These are phyloP conservation scores for Exophiala bonariae DNA, from an alignment of 2,329 filamentous ascomycete genomes.

Conservation along the genomic window DNA sequence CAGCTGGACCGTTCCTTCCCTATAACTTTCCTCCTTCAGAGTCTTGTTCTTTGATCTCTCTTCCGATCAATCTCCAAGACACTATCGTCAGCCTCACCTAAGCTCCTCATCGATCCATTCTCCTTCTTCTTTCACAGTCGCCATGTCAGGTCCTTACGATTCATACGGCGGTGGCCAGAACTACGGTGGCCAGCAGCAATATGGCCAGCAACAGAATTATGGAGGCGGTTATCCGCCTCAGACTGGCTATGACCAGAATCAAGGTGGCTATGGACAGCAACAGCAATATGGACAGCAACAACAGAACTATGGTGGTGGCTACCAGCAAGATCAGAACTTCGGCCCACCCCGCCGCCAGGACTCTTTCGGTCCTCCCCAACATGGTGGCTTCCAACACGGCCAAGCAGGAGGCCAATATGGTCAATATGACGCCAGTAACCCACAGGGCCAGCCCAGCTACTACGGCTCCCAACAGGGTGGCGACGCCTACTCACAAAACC, in stretches of 20 bases:
- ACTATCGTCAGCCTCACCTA: neutral
- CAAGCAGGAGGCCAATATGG: constrained; percentile 36
- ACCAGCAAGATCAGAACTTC: constrained; percentile 38
- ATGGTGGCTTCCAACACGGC: constrained; percentile 52
- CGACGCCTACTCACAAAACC: constrained; percentile 22
- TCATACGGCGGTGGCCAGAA: constrained; percentile 34
- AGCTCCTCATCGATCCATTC: neutral
- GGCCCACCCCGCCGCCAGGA: constrained; percentile 45
- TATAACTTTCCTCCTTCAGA: no score
- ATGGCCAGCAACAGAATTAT: constrained; percentile 30
- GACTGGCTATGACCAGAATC: constrained; percentile 35
- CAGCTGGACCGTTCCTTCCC: no score
- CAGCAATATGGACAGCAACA: constrained; percentile 32
- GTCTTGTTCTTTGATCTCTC: neutral
- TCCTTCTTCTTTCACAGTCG: neutral
- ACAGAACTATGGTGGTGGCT: constrained; percentile 26
- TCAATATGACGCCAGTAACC: constrained; percentile 34
- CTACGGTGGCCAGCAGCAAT: constrained; percentile 32
- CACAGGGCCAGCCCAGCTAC: constrained; percentile 37
- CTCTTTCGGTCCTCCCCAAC: constrained; percentile 35
- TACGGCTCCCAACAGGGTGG: constrained; percentile 32
- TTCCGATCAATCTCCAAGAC: neutral
- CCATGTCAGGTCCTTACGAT: constrained; percentile 56
- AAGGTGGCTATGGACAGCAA: constrained; percentile 31
- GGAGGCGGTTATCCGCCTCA: constrained; percentile 31